Percentiles rank a stretch among this genome's conserved stretches.
These are phyloP conservation scores for Lippia alba DNA, from an alignment of 305 asterid species.

Conservation along the genomic window DNA sequence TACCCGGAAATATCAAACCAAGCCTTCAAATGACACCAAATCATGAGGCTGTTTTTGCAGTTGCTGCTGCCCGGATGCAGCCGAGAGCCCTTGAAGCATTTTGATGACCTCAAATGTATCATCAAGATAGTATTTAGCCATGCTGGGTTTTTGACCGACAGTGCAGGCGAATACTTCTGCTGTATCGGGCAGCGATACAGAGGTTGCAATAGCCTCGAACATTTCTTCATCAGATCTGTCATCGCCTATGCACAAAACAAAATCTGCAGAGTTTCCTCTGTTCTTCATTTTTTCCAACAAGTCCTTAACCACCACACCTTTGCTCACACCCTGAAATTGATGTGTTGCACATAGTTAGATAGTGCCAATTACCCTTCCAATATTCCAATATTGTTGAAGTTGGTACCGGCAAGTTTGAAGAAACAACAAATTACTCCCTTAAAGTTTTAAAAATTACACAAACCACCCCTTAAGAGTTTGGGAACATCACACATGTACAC, in stretches of 20 bases:
- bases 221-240: constrained; percentile 89
- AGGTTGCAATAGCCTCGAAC: constrained; percentile 73
- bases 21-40: constrained; percentile 52
- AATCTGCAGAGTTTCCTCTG: constrained; percentile 60
- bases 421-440: no score
- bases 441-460: no score
- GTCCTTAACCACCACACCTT: constrained; percentile 73
- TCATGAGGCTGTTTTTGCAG: constrained; percentile 34
- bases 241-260: constrained; percentile 78
- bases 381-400: no score
- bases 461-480: no score
- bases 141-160: constrained; percentile 86
- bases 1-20: constrained; percentile 21
- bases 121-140: constrained; percentile 79
- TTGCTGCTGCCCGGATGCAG: constrained; percentile 41
- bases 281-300: constrained; percentile 60
- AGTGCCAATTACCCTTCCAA: no score
- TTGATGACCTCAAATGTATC: constrained; percentile 68
- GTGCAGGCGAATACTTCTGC: constrained; percentile 81
- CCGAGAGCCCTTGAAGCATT: constrained; percentile 65
- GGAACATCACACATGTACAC: no score
- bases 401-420: no score
- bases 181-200: constrained; percentile 48
- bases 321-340: constrained; percentile 75
- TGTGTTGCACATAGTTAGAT: no score